A percentile compares a stretch with the other conserved stretches of the same genome.
Conservation (phyloP, 148 eudicot genomes). For the Camellia lanceoleosa region DNA sequence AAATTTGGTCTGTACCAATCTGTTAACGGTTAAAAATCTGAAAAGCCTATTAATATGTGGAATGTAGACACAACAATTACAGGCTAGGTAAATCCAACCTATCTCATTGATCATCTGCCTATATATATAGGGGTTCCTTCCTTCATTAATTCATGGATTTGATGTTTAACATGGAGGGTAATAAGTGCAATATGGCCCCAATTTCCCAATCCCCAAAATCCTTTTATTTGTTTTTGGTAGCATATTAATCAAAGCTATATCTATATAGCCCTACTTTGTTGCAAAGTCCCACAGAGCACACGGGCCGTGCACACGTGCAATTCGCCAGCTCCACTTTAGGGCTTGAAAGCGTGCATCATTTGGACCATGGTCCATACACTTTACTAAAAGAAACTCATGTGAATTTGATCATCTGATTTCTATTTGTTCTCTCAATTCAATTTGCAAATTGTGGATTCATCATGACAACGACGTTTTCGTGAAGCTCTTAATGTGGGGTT, state of each 20-base stretch:
- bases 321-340: neutral
- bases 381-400: neutral
- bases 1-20: too few relatives aligned
- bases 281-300: neutral
- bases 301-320: neutral
- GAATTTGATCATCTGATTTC: constrained; percentile 4
- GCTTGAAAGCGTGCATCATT: neutral
- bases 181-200: constrained; percentile 12
- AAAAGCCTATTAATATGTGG: too few relatives aligned
- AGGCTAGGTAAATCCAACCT: too few relatives aligned
- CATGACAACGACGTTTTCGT: too few relatives aligned
- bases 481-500: too few relatives aligned
- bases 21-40: too few relatives aligned
- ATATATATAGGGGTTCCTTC: neutral
- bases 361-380: neutral
- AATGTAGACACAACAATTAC: too few relatives aligned
- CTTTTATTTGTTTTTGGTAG: neutral
- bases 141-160: neutral
- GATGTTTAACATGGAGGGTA: constrained; percentile 3
- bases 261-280: too few relatives aligned
- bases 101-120: too few relatives aligned
- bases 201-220: neutral
- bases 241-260: neutral
- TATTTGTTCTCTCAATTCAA: too few relatives aligned
- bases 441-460: too few relatives aligned